Evolutionary conservation across 148 eudicot species (phyloP).

Genomic region (Linanthus parryae): DNA sequence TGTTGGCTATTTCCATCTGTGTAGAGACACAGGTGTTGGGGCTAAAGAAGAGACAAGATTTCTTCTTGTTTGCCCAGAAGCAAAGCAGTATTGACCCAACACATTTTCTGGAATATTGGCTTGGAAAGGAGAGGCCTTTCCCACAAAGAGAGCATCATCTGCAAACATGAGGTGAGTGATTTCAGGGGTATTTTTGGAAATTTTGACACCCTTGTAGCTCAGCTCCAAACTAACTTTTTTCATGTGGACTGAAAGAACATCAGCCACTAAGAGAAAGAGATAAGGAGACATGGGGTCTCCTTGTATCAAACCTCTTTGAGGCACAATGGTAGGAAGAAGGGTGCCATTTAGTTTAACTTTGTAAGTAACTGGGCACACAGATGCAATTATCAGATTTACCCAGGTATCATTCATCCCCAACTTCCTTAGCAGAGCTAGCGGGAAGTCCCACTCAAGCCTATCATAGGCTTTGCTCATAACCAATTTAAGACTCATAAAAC

Average conservation of each 20-base stretch:
- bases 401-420: not conserved
- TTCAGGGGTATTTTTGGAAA: not conserved
- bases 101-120: not conserved
- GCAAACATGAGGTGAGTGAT: not conserved
- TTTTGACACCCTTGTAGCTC: not conserved
- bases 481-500: not conserved
- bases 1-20: not conserved
- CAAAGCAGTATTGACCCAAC: not conserved
- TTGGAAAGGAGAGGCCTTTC: not conserved
- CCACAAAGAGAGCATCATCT: not conserved
- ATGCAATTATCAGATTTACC: not conserved
- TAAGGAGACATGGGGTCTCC: not conserved
- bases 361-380: not conserved
- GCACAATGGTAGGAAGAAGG: not conserved
- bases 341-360: not conserved
- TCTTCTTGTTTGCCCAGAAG: too few species aligned
- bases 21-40: not conserved
- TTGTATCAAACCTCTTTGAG: not conserved
- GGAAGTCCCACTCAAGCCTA: not conserved
- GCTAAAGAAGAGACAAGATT: not conserved
- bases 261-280: not conserved
- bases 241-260: not conserved
- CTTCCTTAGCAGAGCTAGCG: not conserved
- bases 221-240: too few species aligned
- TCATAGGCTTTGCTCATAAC: not conserved